These are phyloP conservation scores for Orychophragmus violaceus DNA, from an alignment of 345 rosid species.

Conservation along the genomic window DNA sequence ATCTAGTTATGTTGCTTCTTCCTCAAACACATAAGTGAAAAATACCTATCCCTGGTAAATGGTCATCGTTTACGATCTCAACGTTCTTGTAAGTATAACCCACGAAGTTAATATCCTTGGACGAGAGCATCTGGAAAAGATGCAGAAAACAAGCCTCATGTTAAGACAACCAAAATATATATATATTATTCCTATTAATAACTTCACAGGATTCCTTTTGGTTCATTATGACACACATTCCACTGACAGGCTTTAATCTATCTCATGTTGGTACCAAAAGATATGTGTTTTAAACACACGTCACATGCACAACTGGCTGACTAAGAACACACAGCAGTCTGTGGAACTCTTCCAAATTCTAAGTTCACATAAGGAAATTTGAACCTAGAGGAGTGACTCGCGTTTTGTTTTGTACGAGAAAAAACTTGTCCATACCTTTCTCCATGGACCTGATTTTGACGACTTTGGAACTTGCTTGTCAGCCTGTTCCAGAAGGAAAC, in stretches of 20 bases:
- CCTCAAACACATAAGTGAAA: not conserved
- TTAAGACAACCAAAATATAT: not conserved
- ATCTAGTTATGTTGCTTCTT: slow-evolving; percentile 1
- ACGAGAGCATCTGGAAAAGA: slow-evolving; percentile 49
- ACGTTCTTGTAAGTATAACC: slow-evolving; percentile 13
- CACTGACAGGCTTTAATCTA: not conserved
- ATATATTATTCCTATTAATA: not conserved
- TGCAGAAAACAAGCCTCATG: not conserved
- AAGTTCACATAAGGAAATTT: too few species aligned
- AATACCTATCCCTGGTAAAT: slow-evolving; percentile 92
- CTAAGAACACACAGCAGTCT: not conserved
- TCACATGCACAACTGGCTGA: not conserved
- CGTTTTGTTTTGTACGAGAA: too few species aligned
- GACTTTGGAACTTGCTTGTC: slow-evolving; percentile 59
- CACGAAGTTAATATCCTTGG: not conserved
- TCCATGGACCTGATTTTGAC: slow-evolving; percentile 78
- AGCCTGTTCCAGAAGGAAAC: slow-evolving; percentile 46
- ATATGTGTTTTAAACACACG: too few species aligned
- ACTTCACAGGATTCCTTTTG: not conserved
- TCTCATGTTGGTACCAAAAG: not conserved
- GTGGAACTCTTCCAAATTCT: not conserved
- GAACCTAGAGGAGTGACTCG: too few species aligned
- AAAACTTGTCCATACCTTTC: slow-evolving; percentile 76
- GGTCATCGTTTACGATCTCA: slow-evolving; percentile 85
- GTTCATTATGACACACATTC: not conserved